Base-by-base conservation (phyloP, 2,329 filamentous ascomycete genomes). In the Fusarium liriodendri region DNA sequence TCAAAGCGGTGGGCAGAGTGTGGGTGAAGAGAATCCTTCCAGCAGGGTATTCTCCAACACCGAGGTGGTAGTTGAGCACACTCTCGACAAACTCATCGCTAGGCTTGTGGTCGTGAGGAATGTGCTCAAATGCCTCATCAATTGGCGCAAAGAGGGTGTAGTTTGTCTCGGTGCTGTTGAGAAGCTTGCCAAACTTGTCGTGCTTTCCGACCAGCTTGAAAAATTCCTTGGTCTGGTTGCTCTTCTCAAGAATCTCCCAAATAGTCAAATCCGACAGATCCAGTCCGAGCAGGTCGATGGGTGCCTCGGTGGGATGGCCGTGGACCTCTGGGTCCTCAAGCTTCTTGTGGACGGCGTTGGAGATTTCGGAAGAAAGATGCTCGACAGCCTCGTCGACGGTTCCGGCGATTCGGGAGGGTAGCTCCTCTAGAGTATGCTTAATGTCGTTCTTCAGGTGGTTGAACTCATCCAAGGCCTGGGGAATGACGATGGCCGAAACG, bases 91-190 rank as follows among this genome's bases (percentile, higher is more conserved):
- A 83, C 77, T 96, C 91, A 82, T 94, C 92, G 66, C 88, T 88
- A 6, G 91, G 92, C 83, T 94, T 91, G 64, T 84, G 77, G 81
- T 86, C 79, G 22, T 86, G 77, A 3, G 88, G 88, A 27, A 91
- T 82, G 74, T 88, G 85, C 71, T 92, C 89, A 76, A 98, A 96
- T 0, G 95, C 95, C 59, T 87, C 85, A 80, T 98, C 90, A 1
- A 89, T 91, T 0, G 95, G 95, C 2, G 94, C 93, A 78, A 98
- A 97, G 60, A 97, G 83, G 1, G 95, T 98, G 79, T 92, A 90
- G 82, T 96, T 95, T 25, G 89, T 86, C 38, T 89, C 84, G 2
- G 94, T 96, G 78, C 89, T 89, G 83, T 97, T 97, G 32, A 98
- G 88, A 5, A 91, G 81, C 63, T 92, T 82, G 38, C 96, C 91